A percentile compares a stretch with the other conserved stretches of the same genome.
phyloP scores from a whole-genome alignment of 139 green algal species.

The Tetradesmus obliquus region DNA sequence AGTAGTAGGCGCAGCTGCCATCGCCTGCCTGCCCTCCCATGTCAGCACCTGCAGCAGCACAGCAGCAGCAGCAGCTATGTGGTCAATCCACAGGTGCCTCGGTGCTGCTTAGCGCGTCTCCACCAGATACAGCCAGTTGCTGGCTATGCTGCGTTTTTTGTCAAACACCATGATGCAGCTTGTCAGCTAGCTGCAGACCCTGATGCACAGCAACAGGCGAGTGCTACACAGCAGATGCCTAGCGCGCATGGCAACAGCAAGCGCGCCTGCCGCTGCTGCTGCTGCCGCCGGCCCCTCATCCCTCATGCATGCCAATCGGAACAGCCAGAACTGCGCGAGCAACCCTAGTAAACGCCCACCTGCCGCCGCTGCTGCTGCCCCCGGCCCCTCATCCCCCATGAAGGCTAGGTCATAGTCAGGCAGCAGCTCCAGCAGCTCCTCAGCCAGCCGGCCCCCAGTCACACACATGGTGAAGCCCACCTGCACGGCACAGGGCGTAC shows the following conservation, averaged over 20 bases:
- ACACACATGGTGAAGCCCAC: conserved; percentile 64
- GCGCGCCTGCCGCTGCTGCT: neutral
- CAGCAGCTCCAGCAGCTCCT: conserved; percentile 77
- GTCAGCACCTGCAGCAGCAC: neutral
- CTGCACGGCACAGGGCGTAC: conserved; percentile 21
- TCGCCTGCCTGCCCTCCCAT: conserved; percentile 3
- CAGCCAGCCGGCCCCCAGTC: conserved; percentile 61
- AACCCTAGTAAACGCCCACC: neutral
- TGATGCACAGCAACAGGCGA: no score
- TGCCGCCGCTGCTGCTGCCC: neutral
- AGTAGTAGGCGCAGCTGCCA: conserved; percentile 73
- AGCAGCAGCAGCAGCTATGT: neutral
- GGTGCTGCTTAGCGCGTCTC: neutral
- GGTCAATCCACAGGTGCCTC: neutral
- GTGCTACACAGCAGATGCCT: neutral
- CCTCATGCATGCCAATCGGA: conserved; percentile 55
- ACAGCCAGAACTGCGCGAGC: no score
- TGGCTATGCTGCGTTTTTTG: no score
- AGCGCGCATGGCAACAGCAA: no score
- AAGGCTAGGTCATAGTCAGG: conserved; percentile 79
- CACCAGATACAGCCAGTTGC: no score
- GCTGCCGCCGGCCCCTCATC: conserved; percentile 13
- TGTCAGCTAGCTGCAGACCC: no score
- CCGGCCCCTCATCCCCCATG: conserved; percentile 45
- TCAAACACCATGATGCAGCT: no score